Conservation (phyloP, 345 rosid genomes). For the Gynandropsis gynandra region DNA sequence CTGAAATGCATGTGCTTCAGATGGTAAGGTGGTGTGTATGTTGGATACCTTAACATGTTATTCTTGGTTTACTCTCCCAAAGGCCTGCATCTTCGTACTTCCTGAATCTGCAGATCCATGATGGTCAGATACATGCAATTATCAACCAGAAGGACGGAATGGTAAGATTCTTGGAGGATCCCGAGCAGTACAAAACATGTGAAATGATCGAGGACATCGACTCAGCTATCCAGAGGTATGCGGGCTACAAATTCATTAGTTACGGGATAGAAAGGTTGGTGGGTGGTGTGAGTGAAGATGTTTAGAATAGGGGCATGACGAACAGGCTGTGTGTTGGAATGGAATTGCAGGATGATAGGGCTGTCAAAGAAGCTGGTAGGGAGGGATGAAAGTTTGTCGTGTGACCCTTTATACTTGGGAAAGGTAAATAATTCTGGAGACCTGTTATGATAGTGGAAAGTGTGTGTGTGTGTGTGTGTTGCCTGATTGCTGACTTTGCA, state of each 20-base stretch:
- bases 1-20: conserved; percentile 97
- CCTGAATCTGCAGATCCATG: conserved; percentile 59
- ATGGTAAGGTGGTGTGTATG: conserved; percentile 45
- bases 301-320: conserved; percentile 5
- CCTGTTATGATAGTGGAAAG: too few species aligned
- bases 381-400: conserved; percentile 73
- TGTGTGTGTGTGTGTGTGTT: too few species aligned
- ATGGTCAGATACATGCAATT: conserved; percentile 92
- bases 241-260: not conserved
- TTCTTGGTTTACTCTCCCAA: too few species aligned
- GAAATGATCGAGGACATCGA: conserved; percentile 81
- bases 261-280: too few species aligned
- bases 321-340: not conserved
- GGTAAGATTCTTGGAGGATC: conserved; percentile 98
- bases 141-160: conserved; percentile 99
- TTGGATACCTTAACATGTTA: too few species aligned
- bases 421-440: conserved; percentile 68
- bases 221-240: conserved; percentile 81
- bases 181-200: conserved; percentile 87
- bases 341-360: conserved; percentile 55
- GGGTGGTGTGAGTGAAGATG: too few species aligned
- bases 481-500: not conserved
- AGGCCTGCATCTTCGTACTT: conserved; percentile 7
- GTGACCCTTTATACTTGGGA: conserved; percentile 68
- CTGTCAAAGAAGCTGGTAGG: conserved; percentile 73